A percentile compares a stretch with the other conserved stretches of the same genome.
Evolutionary conservation across 2,329 filamentous ascomycete genomes (phyloP).

Genomic region (Escovopsis sp.): DNA sequence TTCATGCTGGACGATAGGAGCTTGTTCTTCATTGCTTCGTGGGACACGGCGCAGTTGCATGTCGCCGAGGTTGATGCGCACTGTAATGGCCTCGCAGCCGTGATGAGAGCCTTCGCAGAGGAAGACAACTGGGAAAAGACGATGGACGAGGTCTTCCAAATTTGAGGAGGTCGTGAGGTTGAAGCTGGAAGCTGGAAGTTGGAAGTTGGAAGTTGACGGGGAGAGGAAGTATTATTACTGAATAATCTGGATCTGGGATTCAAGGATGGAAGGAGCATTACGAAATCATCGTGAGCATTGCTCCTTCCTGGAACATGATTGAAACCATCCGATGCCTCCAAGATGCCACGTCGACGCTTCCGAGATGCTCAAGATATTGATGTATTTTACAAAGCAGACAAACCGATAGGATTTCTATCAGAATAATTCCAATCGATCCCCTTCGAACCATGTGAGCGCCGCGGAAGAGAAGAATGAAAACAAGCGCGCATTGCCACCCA

Average conservation of each 20-base stretch:
- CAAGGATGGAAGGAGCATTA: too few species aligned
- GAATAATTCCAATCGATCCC: background rate
- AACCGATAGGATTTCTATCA: background rate
- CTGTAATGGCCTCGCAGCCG: constrained; percentile 16
- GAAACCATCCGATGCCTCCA: too few species aligned
- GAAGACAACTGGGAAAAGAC: constrained; percentile 15
- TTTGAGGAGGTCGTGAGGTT: too few species aligned
- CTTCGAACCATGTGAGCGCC: background rate
- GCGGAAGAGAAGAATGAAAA: background rate
- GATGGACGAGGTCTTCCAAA: constrained; percentile 13
- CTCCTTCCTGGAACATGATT: too few species aligned
- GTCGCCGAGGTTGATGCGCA: constrained; percentile 16
- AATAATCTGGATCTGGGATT: too few species aligned
- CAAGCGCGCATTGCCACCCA: background rate
- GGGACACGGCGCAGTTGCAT: constrained; percentile 27
- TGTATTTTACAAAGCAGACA: too few species aligned
- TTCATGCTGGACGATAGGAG: constrained; percentile 20
- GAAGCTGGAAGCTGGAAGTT: too few species aligned
- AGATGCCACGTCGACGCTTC: too few species aligned
- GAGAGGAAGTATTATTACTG: too few species aligned
- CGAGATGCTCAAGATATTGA: too few species aligned
- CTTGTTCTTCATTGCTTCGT: constrained; percentile 22
- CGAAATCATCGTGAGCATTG: too few species aligned
- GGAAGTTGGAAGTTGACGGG: too few species aligned
- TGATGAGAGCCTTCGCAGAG: constrained; percentile 16